Evolutionary conservation across 2,329 filamentous ascomycete genomes (phyloP), one percentile per base, ranked within the genome.

Genomic region (Fusarium robinianum): DNA sequence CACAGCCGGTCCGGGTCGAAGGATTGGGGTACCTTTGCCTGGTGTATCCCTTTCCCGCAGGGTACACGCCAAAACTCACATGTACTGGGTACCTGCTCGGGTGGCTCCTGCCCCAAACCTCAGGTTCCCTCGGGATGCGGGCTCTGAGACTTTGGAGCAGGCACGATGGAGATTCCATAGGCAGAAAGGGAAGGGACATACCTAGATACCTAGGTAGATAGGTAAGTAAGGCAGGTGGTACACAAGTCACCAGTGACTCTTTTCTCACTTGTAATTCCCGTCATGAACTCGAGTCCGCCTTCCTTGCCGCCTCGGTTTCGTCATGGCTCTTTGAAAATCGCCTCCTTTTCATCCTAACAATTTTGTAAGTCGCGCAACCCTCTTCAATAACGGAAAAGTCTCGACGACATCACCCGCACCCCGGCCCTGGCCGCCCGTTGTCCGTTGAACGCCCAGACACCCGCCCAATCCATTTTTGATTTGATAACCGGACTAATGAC

Each of bases 401-500:
- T 24, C 35, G 18, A 40, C 41, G 35, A 44, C 37, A 40, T 40
- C 18, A 23, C 37, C 37, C 37, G 14, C 18, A 15, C 40, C 48
- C 37, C 34, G 32, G 30, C 34, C 52, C 50, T 49, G 53, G 45
- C 41, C 44, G 45, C 52, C 51, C 54, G 51, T 52, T 54, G 47
- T 58, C 47, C 44, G 50, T 58, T 53, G 44, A 58, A 56, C 49
- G 46, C 46, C 51, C 48, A 49, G 53, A 32, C 56, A 47, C 54
- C 42, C 32, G 22, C 11, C 41, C 34, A 53, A 46, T 29, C 55
- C 53, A 45, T 46, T 57, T 60, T 57, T 60, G 57, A 61, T 60
- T 61, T 53, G 57, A 53, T 45, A 57, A 55, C 46, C 44, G 48
- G 50, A 43, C 57, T 61, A 61, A 61, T 58, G 58, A 61, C 46